A percentile compares a stretch with the other conserved stretches of the same genome.
Evolutionary conservation across 805 yeast species (phyloP).

Genomic region (Ogataea corticis): DNA sequence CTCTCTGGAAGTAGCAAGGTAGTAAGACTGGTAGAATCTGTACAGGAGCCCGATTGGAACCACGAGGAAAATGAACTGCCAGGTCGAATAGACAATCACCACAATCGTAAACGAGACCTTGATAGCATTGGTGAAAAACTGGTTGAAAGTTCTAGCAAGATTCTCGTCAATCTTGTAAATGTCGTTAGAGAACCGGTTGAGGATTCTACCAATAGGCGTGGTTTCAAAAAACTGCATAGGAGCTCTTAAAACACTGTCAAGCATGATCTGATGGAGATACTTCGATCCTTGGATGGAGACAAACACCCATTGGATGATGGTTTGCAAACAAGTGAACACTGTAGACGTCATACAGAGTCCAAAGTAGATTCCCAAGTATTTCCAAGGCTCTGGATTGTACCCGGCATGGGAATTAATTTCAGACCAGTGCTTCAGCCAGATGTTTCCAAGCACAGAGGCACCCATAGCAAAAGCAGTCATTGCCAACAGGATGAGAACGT

Average conservation of each 20-base stretch:
- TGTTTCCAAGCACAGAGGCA: conserved; percentile 65
- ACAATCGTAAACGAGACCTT: conserved; percentile 72
- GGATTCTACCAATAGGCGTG: conserved; percentile 89
- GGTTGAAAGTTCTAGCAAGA: conserved; percentile 66
- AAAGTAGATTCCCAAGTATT: conserved; percentile 74
- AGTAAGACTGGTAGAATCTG: conserved; percentile 72
- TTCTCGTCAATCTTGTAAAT: conserved; percentile 84
- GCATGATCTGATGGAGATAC: conserved; percentile 74
- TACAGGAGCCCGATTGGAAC: conserved; percentile 69
- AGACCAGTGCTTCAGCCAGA: conserved; percentile 98
- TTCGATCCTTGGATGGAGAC: conserved; percentile 84
- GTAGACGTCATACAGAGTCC: conserved; percentile 72
- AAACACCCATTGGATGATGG: conserved; percentile 70
- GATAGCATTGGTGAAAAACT: conserved; percentile 60
- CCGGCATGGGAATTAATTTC: conserved; percentile 76
- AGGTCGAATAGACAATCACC: conserved; percentile 84
- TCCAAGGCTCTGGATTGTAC: conserved; percentile 68
- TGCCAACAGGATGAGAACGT: conserved; percentile 57
- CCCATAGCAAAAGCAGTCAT: conserved; percentile 60
- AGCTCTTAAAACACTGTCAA: conserved; percentile 69
- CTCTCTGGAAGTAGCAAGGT: conserved; percentile 76
- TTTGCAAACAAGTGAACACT: conserved; percentile 59
- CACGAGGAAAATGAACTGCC: conserved; percentile 75
- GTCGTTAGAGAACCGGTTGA: conserved; percentile 90
- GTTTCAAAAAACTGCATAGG: conserved; percentile 97